phyloP scores from a whole-genome alignment of 2,329 filamentous ascomycete genomes.

The Leptodontidium sp. region DNA sequence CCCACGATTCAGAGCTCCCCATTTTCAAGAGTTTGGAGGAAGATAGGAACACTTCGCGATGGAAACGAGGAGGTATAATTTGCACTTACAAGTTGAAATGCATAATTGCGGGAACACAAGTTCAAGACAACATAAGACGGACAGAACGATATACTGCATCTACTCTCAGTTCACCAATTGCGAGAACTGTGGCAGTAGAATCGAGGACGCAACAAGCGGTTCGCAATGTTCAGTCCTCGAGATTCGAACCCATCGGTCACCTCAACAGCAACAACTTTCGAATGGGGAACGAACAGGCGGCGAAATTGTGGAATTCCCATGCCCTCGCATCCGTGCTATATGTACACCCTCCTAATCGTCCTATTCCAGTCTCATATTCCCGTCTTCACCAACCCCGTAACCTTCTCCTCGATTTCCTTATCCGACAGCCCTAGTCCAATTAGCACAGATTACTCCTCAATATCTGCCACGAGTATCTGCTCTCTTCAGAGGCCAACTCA shows the following conservation, averaged over 20 bases:
- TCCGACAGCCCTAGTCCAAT: constrained; percentile 65
- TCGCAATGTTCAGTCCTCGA: not conserved
- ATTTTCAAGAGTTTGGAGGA: no score
- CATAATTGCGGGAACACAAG: no score
- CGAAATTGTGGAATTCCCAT: not conserved
- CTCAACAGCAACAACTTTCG: not conserved
- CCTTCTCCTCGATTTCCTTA: constrained; percentile 74
- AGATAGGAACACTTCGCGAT: no score
- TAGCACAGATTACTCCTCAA: constrained; percentile 26
- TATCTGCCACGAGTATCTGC: not conserved
- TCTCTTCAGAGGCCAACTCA: constrained; percentile 45
- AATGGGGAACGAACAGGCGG: not conserved
- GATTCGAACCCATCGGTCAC: not conserved
- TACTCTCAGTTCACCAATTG: no score
- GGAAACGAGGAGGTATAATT: no score
- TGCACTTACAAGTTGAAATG: no score
- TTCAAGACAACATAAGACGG: no score
- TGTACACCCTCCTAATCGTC: constrained; percentile 10
- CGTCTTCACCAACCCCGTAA: constrained; percentile 67
- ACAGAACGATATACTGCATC: no score
- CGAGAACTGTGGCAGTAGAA: no score
- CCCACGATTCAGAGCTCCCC: no score
- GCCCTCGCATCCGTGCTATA: constrained; percentile 11
- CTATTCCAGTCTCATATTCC: constrained; percentile 28
- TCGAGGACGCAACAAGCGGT: not conserved